Evolutionary conservation across 768 basidiomycete genomes (phyloP).

Genomic region (Mycena albidolilacea): DNA sequence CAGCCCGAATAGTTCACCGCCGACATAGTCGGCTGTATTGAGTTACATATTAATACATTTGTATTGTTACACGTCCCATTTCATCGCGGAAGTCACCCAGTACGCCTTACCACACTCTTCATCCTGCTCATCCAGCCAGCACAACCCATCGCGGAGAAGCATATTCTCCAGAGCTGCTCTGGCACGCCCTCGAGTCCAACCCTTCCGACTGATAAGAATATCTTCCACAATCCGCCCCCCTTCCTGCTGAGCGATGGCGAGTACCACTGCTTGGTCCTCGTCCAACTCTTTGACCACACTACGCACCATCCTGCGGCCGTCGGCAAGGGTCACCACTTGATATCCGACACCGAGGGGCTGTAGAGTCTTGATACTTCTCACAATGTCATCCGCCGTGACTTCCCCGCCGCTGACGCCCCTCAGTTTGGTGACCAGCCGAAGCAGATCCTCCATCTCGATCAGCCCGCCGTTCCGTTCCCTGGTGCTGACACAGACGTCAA

Average conservation of each 20-base stretch:
- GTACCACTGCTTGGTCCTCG: conserved; percentile 87
- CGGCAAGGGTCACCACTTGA: conserved; percentile 82
- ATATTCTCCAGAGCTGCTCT: conserved; percentile 89
- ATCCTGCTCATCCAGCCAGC: conserved; percentile 96
- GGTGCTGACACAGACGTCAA: conserved; percentile 91
- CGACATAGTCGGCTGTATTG: conserved; percentile 10
- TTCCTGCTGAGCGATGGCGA: conserved; percentile 78
- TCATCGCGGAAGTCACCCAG: conserved; percentile 92
- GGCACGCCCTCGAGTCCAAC: conserved; percentile 87
- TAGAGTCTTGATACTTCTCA: conserved; percentile 87
- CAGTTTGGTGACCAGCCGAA: conserved; percentile 83
- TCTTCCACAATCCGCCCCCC: conserved; percentile 82
- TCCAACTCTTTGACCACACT: conserved; percentile 94
- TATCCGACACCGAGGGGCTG: conserved; percentile 94
- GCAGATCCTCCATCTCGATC: conserved; percentile 89
- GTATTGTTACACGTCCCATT: conserved; percentile 72
- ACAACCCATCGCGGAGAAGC: conserved; percentile 90
- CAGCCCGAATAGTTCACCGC: conserved; percentile 9
- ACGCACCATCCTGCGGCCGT: conserved; percentile 82
- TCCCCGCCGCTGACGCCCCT: conserved; percentile 77
- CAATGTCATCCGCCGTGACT: conserved; percentile 89
- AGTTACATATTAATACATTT: conserved; percentile 22
- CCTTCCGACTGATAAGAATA: conserved; percentile 69
- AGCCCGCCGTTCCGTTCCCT: conserved; percentile 93
- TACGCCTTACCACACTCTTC: conserved; percentile 75